phyloP scores from a whole-genome alignment of 75 land plant species.

The Cunninghamia lanceolata region DNA sequence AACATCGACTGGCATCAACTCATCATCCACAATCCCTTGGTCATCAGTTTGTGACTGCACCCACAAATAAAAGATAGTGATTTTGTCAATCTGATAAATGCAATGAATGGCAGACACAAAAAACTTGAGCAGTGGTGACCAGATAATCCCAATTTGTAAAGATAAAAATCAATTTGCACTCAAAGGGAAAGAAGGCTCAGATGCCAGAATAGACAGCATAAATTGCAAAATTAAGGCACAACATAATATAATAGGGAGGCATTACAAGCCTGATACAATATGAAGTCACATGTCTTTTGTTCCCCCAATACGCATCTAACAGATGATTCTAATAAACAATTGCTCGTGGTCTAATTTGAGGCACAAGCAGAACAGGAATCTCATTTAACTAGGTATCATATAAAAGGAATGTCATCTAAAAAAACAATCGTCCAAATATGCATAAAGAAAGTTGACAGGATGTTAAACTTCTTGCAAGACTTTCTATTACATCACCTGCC shows the following conservation, averaged over 20 bases:
- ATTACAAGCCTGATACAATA: not conserved
- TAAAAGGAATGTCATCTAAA: not conserved
- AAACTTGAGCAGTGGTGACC: not conserved
- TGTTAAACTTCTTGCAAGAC: not conserved
- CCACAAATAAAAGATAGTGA: not conserved
- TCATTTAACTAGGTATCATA: not conserved
- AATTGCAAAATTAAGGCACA: not conserved
- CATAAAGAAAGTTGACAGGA: not conserved
- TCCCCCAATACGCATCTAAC: not conserved
- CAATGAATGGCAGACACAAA: not conserved
- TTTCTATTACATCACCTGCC: too few species aligned
- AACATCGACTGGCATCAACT: conserved; percentile 72
- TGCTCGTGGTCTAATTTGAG: not conserved
- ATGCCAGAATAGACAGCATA: not conserved
- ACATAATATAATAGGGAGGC: not conserved
- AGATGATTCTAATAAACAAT: not conserved
- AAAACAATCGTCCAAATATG: not conserved
- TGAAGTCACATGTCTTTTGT: not conserved
- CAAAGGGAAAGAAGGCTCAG: not conserved
- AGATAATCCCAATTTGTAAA: not conserved
- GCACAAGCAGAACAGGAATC: not conserved
- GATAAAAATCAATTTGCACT: not conserved
- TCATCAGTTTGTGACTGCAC: conserved; percentile 41
- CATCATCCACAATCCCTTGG: conserved; percentile 39
- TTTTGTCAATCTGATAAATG: not conserved